Conservation (phyloP, 805 yeast genomes). For the Wickerhamomyces bisporus region DNA sequence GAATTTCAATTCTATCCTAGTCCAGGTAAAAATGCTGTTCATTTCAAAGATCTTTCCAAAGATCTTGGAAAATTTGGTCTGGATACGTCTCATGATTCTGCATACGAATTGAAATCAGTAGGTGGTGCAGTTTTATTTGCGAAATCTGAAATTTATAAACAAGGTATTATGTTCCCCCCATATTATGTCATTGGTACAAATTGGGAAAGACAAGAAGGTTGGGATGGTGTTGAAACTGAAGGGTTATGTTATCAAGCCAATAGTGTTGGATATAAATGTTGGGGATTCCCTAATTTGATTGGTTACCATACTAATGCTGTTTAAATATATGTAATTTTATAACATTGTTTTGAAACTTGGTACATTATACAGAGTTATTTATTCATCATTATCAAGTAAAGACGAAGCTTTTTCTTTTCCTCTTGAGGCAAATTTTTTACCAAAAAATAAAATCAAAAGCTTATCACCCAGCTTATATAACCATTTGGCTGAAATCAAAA, state of each 20-base stretch:
- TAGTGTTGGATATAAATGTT: conserved; percentile 39
- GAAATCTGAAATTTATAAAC: conserved; percentile 37
- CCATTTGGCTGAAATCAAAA: conserved; percentile 67
- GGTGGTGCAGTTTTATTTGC: conserved; percentile 48
- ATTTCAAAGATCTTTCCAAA: conserved; percentile 8
- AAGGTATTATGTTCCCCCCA: conserved; percentile 44
- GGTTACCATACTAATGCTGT: conserved; percentile 9
- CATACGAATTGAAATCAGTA: conserved; percentile 35
- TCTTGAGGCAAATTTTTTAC: conserved; percentile 42
- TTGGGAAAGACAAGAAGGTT: conserved; percentile 45
- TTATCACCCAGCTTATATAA: conserved; percentile 52
- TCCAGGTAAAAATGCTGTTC: conserved; percentile 9
- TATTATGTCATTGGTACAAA: conserved; percentile 38
- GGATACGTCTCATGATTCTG: conserved; percentile 1
- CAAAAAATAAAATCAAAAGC: conserved; percentile 45
- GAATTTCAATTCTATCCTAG: conserved; percentile 13
- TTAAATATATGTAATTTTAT: no score
- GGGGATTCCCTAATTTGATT: conserved; percentile 42
- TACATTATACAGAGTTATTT: no score
- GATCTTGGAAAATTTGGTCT: conserved; percentile 11
- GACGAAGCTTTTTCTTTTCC: conserved; percentile 18
- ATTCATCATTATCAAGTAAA: conserved; percentile 13
- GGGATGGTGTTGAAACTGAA: conserved; percentile 51
- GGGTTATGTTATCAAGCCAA: conserved; percentile 46
- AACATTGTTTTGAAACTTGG: no score